phyloP scores from a whole-genome alignment of 2,329 filamentous ascomycete species.

The Fusarium guadeloupense region DNA sequence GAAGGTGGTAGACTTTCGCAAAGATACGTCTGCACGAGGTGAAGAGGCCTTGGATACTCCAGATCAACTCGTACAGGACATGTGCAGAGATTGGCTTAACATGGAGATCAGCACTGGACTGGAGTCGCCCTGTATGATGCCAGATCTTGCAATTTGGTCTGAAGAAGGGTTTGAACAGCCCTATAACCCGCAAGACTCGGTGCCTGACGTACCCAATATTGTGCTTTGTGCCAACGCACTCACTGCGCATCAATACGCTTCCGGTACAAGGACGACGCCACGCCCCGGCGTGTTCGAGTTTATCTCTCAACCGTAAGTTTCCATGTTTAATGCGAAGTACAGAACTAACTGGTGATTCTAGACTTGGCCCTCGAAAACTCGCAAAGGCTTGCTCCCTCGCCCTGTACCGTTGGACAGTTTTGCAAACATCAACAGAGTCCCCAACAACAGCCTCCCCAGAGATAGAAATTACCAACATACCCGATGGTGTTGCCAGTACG shows the following conservation, averaged over 20 bases:
- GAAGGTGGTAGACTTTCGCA: conserved; percentile 3
- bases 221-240: conserved; percentile 48
- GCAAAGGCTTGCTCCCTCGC: conserved; percentile 46
- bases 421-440: conserved; percentile 2
- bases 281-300: conserved; percentile 47
- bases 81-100: conserved; percentile 20
- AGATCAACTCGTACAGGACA: conserved; percentile 10
- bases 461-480: background rate
- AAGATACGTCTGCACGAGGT: background rate
- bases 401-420: conserved; percentile 41
- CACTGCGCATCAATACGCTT: conserved; percentile 43
- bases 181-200: background rate
- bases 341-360: conserved; percentile 11
- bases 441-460: background rate
- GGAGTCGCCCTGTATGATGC: conserved; percentile 11
- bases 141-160: conserved; percentile 44
- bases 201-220: conserved; percentile 38
- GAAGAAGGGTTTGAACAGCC: conserved; percentile 15
- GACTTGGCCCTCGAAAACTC: conserved; percentile 51
- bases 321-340: rapidly evolving
- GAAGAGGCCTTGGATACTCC: background rate
- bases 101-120: conserved; percentile 32
- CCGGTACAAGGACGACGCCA: conserved; percentile 23
- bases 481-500: background rate
- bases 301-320: conserved; percentile 51